These are phyloP conservation scores for Pythium vanterpoolii DNA, from an alignment of 352 stramenopile genomes.

Conservation along the genomic window DNA sequence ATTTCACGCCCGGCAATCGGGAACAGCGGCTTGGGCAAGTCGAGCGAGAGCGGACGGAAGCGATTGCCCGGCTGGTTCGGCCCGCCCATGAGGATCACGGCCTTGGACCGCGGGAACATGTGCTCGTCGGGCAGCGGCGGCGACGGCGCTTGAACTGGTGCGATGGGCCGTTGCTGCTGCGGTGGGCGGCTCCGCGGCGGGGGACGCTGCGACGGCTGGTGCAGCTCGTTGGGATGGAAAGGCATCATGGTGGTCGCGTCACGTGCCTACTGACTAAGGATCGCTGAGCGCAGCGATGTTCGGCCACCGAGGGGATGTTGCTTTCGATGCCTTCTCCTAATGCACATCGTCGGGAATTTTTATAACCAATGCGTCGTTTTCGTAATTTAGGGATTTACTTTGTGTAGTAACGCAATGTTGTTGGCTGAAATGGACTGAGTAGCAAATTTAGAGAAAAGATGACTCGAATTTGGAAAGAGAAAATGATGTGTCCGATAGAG, in stretches of 20 bases:
- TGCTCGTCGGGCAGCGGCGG: conserved; percentile 30
- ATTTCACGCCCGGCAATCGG: conserved; percentile 82
- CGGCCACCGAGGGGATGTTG: background rate
- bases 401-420: conserved; percentile 6
- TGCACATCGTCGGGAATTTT: conserved; percentile 12
- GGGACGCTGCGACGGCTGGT: conserved; percentile 13
- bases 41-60: conserved; percentile 84
- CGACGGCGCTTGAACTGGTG: conserved; percentile 11
- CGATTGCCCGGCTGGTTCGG: conserved; percentile 86
- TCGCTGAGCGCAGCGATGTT: background rate
- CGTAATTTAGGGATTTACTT: background rate
- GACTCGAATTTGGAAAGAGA: no score
- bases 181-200: conserved; percentile 15
- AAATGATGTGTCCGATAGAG: no score
- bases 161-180: conserved; percentile 10
- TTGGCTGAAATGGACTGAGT: conserved; percentile 21
- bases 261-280: no score
- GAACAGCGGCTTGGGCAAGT: conserved; percentile 86
- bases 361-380: conserved; percentile 8
- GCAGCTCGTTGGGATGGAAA: conserved; percentile 22
- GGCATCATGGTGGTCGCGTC: conserved; percentile 17
- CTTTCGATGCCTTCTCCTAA: conserved; percentile 20
- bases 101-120: conserved; percentile 76
- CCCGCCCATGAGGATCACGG: conserved; percentile 85
- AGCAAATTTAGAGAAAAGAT: background rate